Conservation (phyloP, 257 asterid genomes). For the Cordia subcordata region DNA sequence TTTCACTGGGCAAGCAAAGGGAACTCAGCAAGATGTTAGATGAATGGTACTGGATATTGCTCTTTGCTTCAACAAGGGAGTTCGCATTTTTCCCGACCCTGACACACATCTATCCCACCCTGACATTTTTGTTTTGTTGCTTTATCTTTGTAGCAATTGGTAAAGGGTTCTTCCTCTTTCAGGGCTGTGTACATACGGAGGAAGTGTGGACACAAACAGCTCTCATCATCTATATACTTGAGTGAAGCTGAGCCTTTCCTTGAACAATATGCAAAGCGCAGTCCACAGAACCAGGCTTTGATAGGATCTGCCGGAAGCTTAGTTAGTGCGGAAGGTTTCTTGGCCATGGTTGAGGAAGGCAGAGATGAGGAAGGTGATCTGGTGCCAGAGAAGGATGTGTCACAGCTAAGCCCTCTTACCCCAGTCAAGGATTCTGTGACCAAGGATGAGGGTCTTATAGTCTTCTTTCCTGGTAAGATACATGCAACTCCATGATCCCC, state of each 20-base stretch:
- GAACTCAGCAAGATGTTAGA: conserved; percentile 90
- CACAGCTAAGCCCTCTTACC: conserved; percentile 46
- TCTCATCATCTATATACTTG: conserved; percentile 76
- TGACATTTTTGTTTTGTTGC: conserved; percentile 15
- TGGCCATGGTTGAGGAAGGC: conserved; percentile 67
- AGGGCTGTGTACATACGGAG: conserved; percentile 84
- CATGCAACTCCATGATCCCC: conserved; percentile 10
- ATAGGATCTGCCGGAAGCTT: conserved; percentile 93
- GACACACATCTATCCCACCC: too few species aligned
- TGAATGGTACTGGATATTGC: conserved; percentile 58
- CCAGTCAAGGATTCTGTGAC: conserved; percentile 52
- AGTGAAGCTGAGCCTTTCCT: conserved; percentile 97
- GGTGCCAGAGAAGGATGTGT: conserved; percentile 45
- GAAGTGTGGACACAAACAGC: conserved; percentile 66
- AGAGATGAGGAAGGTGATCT: conserved; percentile 96
- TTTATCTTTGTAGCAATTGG: conserved; percentile 2
- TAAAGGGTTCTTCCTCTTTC: conserved; percentile 12
- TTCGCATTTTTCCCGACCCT: too few species aligned
- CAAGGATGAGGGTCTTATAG: conserved; percentile 83
- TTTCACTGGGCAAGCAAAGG: conserved; percentile 79
- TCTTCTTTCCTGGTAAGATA: conserved; percentile 86
- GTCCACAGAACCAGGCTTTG: conserved; percentile 80
- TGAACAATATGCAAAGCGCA: conserved; percentile 85
- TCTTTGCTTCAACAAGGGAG: too few species aligned
- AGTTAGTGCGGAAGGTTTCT: conserved; percentile 77